Percentiles rank a stretch among this genome's conserved stretches.
These are phyloP conservation scores for Serendipita indica DNA, from an alignment of 768 basidiomycete species.

Conservation along the genomic window DNA sequence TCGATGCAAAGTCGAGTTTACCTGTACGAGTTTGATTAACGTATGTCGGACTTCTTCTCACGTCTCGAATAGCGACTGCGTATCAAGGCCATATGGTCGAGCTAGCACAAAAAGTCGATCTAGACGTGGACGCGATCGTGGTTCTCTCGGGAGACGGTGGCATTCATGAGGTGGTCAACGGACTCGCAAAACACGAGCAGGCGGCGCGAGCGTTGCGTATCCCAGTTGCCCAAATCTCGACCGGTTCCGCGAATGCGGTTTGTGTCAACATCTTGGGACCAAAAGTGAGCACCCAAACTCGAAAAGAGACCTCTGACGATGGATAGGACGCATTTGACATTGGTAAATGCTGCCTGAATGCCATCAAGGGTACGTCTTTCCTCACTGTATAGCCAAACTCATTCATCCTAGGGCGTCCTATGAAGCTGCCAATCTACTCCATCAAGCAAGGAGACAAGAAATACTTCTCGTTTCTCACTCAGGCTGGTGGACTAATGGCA, in stretches of 20 bases:
- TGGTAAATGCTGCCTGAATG: constrained; percentile 58
- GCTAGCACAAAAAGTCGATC: constrained; percentile 38
- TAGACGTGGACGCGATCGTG: constrained; percentile 57
- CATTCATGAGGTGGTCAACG: constrained; percentile 72
- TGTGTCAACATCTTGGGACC: constrained; percentile 61
- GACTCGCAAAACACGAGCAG: constrained; percentile 50
- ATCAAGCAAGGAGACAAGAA: constrained; percentile 51
- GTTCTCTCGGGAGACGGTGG: constrained; percentile 74
- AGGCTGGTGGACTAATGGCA: constrained; percentile 71
- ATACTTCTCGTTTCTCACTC: constrained; percentile 67
- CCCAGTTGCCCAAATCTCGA: constrained; percentile 66
- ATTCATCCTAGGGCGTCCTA: constrained; percentile 40
- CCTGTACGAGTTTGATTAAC: constrained; percentile 31
- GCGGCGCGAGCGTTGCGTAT: constrained; percentile 46
- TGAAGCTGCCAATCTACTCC: constrained; percentile 66
- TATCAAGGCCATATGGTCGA: constrained; percentile 50
- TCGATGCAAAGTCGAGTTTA: constrained; percentile 44
- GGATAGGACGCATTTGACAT: constrained; percentile 53
- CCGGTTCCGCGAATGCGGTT: constrained; percentile 68
- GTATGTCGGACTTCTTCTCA: not conserved
- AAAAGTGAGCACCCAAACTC: constrained; percentile 27
- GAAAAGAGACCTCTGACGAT: not conserved
- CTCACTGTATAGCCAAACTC: not conserved
- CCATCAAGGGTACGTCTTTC: constrained; percentile 48
- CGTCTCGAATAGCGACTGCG: constrained; percentile 38